Evolutionary conservation across 2,329 filamentous ascomycete species (phyloP), one percentile per base, ranked within the genome.

Genomic region (Epicoccum sorghinum): DNA sequence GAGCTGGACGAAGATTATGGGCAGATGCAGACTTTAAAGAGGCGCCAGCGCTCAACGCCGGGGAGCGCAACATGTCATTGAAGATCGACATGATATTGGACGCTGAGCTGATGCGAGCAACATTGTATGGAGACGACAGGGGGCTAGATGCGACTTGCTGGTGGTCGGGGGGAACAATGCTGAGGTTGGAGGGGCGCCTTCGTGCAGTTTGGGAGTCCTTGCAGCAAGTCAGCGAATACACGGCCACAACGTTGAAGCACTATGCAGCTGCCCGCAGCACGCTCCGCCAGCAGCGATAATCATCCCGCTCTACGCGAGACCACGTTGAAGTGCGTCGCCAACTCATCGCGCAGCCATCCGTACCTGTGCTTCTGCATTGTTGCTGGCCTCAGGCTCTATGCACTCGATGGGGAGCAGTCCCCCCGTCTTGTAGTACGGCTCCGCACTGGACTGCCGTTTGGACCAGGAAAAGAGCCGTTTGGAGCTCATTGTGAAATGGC

Each of bases 391-490:
- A 27, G 32, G 45, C n/a, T 46, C 59, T 8, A 57, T 35, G 18
- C 32, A 51, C 49, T 64, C 58, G 39, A 57, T 62, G 29, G 75
- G 62, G 6, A 78, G 61, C 30, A 78, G 61, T 7, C 74, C 75
- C n/a, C 73, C 70, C 2, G 71, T 73, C 8, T 68, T 71, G 57
- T 73, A 63, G 51, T 75, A 70, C 13, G 65, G 55, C 47, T 75
- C 75, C 45, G 68, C 59, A 61, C 62, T 44, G 53, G 71, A 61
- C 65, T 72, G 64, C 61, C 76, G 65, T 67, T 77, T 78, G 12
- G 75, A 76, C 77, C 78, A 78, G 41, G 75, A 77, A 18, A 77
- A 77, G 56, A 78, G 74, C 46, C 75, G 77, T 47, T 76, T 78
- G 23, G 75, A 69, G 8, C 66, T 69, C 74, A 78, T 78, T 32